Conservation (phyloP, 176 grass and related monocot genomes). For the Phoenix dactylifera region DNA sequence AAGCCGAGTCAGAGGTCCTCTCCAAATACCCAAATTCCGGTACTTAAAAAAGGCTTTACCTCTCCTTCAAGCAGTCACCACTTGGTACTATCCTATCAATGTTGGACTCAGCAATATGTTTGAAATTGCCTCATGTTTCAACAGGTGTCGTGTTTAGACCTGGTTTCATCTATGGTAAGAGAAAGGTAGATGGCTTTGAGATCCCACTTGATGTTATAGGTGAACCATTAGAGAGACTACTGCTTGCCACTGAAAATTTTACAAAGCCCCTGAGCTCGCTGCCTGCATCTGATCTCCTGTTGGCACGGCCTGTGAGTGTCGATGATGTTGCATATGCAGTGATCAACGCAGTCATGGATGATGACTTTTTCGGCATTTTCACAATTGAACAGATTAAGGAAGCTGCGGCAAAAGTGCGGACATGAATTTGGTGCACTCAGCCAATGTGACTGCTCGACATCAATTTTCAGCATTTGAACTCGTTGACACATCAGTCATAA, state of each 20-base stretch:
- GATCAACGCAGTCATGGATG: slow-evolving; percentile 59
- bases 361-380: slow-evolving; percentile 70
- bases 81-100: no score
- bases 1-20: slow-evolving; percentile 90
- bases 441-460: no score
- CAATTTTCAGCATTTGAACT: no score
- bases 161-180: slow-evolving; percentile 92
- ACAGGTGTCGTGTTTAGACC: slow-evolving; percentile 78
- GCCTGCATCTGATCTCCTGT: slow-evolving; percentile 76
- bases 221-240: slow-evolving; percentile 60
- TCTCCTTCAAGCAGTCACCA: no score
- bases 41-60: slow-evolving; percentile 10
- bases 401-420: slow-evolving; percentile 48
- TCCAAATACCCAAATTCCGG: slow-evolving; percentile 89
- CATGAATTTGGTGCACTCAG: slow-evolving; percentile 7
- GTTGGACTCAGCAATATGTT: no score
- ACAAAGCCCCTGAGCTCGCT: slow-evolving; percentile 63
- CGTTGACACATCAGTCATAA: no score
- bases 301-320: slow-evolving; percentile 67
- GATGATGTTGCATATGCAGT: slow-evolving; percentile 84
- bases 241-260: slow-evolving; percentile 59
- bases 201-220: slow-evolving; percentile 64
- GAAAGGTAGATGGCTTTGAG: slow-evolving; percentile 79
- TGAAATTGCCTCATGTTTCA: neutral
- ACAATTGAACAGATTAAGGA: slow-evolving; percentile 91